phyloP scores from a whole-genome alignment of 2,329 filamentous ascomycete species.

The Colletotrichum eremochloae region DNA sequence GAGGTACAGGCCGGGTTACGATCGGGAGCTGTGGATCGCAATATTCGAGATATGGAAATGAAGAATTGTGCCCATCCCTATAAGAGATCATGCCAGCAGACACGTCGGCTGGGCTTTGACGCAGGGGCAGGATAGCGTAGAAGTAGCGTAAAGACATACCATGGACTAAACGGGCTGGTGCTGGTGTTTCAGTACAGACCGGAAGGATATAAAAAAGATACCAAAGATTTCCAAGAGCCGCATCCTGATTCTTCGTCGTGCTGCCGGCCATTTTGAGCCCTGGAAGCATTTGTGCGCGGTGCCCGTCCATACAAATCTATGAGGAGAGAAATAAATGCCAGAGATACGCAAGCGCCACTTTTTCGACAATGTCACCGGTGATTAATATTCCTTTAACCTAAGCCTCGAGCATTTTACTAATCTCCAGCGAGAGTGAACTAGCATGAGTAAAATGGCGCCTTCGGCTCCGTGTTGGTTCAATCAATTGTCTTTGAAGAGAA shows the following conservation, averaged over 20 bases:
- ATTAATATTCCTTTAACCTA: too few species aligned
- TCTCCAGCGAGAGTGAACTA: neutral
- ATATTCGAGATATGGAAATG: neutral
- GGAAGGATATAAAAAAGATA: constrained; percentile 25
- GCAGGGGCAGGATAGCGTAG: neutral
- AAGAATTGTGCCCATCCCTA: neutral
- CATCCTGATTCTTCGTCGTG: neutral
- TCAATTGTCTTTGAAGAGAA: neutral
- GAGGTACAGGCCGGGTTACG: neutral
- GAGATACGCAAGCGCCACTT: neutral
- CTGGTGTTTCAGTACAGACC: neutral
- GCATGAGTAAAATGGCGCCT: neutral
- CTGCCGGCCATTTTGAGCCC: neutral
- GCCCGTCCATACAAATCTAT: too few species aligned
- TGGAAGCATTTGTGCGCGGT: neutral
- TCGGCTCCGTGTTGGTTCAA: too few species aligned
- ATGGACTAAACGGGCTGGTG: neutral
- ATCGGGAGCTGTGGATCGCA: neutral
- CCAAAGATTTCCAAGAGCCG: constrained; percentile 7
- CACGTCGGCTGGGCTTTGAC: neutral
- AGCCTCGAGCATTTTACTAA: neutral
- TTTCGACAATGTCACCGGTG: neutral
- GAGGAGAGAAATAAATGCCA: neutral
- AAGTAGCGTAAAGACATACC: constrained; percentile 17
- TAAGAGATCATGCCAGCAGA: neutral